These are phyloP conservation scores for Lactifluus echinatus DNA, from an alignment of 768 basidiomycete species.

Conservation along the genomic window DNA sequence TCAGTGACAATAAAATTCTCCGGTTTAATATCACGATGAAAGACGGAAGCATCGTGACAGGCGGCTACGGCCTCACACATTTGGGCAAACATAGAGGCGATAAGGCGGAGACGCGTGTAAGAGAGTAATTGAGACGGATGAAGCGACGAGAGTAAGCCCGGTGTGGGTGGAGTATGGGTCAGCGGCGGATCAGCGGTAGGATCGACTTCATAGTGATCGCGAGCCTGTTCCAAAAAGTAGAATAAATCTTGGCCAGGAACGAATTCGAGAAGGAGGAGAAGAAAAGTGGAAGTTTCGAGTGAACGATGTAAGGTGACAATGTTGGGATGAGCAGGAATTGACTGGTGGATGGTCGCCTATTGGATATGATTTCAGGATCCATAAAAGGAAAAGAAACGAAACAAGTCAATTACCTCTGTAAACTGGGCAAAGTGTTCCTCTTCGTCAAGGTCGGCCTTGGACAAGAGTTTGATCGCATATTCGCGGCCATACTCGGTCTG, in stretches of 20 bases:
- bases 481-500: constrained; percentile 57
- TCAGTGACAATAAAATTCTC: constrained; percentile 97
- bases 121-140: constrained; percentile 77
- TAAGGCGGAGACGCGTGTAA: constrained; percentile 79
- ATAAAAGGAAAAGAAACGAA: neutral
- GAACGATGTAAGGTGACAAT: constrained; percentile 94
- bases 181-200: constrained; percentile 25
- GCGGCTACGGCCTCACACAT: constrained; percentile 98
- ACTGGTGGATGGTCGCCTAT: constrained; percentile 91
- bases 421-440: constrained; percentile 85
- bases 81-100: constrained; percentile 95
- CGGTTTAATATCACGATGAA: constrained; percentile 97
- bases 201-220: constrained; percentile 69
- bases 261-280: constrained; percentile 89
- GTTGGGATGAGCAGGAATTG: constrained; percentile 80
- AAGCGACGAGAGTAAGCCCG: constrained; percentile 79
- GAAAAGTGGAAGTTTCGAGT: constrained; percentile 82
- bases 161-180: constrained; percentile 83
- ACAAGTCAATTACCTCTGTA: constrained; percentile 54
- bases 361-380: neutral
- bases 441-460: constrained; percentile 86
- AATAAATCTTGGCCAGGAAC: constrained; percentile 97
- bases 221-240: constrained; percentile 95
- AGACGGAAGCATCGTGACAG: constrained; percentile 86
- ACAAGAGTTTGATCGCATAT: constrained; percentile 94